Base-by-base conservation (phyloP, 495 filamentous ascomycete species). In the Penicillium lividum region DNA sequence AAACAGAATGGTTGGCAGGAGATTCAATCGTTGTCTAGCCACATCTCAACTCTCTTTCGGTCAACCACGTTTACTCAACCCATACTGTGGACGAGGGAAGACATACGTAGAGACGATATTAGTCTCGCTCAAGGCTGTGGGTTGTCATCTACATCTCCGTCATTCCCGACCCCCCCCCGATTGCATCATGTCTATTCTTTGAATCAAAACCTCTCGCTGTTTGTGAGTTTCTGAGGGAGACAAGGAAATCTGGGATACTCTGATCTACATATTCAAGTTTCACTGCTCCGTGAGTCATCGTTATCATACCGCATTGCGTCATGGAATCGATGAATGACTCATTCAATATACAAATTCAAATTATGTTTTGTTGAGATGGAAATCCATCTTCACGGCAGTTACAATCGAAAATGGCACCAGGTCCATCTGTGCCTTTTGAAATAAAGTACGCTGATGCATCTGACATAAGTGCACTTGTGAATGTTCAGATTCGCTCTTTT, bases 401-500 rank as follows among this genome's bases (percentile, higher is more conserved):
- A 13, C 51, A 53, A 53, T 42, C 22, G 10, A 53, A 53, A 29
- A 47, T 53, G 51, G 51, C 36, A 7, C 51, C 22, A 44, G 33
- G 0, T 9, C n/a, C 22, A 43, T 43, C 51, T 42, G n/a, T 43
- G 36, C 36, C 51, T 42, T 7, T 53, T 27, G 51, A 53, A 53
- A 53, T 53, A 27, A 53, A 43, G 51, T 53, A 53, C 22, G 51
- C 51, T 18, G 27, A 53, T 42, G 51, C 36, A 43, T 43, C 51
- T 43, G 51, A 53, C 1, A 34, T 53, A 5, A 40, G 34, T 53
- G 51, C 31, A 29, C 51, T 53, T 3, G 51, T 53, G 36, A 16
- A 18, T 36, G 4, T 53, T 42, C 36, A 53, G n/a, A 53, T 53
- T 43, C 51, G 51, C 51, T 53, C 34, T 53, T 53, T 53, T 43